Conservation (phyloP, 768 basidiomycete species). For the Termitomyces sp. region DNA sequence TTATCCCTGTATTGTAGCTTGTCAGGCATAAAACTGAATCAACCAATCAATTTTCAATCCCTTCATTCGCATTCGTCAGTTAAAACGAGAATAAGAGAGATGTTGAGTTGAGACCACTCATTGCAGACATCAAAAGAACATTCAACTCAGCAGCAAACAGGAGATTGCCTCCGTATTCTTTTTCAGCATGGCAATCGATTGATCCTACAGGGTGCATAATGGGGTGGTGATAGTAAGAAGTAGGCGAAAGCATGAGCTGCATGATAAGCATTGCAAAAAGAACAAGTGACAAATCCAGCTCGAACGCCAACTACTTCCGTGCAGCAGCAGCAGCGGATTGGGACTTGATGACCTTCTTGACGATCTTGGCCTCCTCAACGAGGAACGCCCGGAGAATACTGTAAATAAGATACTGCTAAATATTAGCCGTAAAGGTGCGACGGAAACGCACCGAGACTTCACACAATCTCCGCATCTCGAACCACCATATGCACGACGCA, state of each 20-base stretch:
- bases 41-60: background rate
- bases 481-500: constrained; percentile 94
- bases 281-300: constrained; percentile 7
- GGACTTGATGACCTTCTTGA: constrained; percentile 98
- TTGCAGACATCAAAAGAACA: background rate
- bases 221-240: constrained; percentile 1
- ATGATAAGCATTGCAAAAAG: constrained; percentile 9
- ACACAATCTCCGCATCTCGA: constrained; percentile 96
- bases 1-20: too few species aligned
- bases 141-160: background rate
- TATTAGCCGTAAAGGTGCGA: background rate
- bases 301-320: constrained; percentile 34
- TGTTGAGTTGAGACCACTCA: too few species aligned
- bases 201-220: constrained; percentile 23
- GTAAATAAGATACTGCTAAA: constrained; percentile 5
- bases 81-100: background rate
- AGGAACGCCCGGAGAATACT: constrained; percentile 98
- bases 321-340: constrained; percentile 36
- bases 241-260: constrained; percentile 16
- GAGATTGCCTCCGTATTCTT: background rate
- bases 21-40: too few species aligned
- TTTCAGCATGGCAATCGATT: constrained; percentile 9
- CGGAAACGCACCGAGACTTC: constrained; percentile 72
- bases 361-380: constrained; percentile 99
- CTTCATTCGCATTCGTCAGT: too few species aligned